Conservation (phyloP, 169 alveolate species). For the Eimeria necatrix region DNA sequence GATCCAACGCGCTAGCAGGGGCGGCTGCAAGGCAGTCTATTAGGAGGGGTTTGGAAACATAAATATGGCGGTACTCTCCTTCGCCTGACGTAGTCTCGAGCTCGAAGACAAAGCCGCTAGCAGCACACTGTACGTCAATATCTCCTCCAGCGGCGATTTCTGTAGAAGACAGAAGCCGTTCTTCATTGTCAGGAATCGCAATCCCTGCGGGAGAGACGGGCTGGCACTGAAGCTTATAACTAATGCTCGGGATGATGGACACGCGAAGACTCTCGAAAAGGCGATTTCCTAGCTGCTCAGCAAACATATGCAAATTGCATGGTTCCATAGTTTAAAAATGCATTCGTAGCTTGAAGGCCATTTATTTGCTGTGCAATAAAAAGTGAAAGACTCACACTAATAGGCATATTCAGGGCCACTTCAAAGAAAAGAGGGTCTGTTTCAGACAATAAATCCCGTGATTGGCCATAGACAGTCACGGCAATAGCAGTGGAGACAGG, state of each 20-base stretch:
- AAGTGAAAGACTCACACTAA: conserved; percentile 42
- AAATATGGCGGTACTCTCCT: conserved; percentile 56
- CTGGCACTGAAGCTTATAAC: conserved; percentile 10
- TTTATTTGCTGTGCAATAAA: too few relatives aligned
- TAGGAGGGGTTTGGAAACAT: conserved; percentile 62
- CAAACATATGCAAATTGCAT: background rate
- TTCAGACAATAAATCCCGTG: conserved; percentile 69
- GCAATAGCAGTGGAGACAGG: conserved; percentile 69
- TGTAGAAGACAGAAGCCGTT: background rate
- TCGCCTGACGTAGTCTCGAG: conserved; percentile 50
- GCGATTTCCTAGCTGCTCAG: conserved; percentile 74
- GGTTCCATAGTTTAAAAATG: too few relatives aligned
- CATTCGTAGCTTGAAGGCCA: too few relatives aligned
- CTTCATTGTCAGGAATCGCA: conserved; percentile 14
- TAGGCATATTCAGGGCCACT: conserved; percentile 72
- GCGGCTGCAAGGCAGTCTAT: conserved; percentile 45
- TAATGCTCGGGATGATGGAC: conserved; percentile 18
- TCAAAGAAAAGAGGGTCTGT: conserved; percentile 78
- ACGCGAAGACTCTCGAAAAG: conserved; percentile 73
- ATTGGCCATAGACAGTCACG: conserved; percentile 78
- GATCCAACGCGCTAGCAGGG: conserved; percentile 50
- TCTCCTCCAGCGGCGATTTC: conserved; percentile 69
- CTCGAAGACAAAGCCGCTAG: conserved; percentile 67
- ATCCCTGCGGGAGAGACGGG: background rate
- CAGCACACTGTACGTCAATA: conserved; percentile 52